A percentile compares a stretch with the other conserved stretches of the same genome.
phyloP scores from a whole-genome alignment of 768 basidiomycete genomes.

The Boletus vermiculosoides region DNA sequence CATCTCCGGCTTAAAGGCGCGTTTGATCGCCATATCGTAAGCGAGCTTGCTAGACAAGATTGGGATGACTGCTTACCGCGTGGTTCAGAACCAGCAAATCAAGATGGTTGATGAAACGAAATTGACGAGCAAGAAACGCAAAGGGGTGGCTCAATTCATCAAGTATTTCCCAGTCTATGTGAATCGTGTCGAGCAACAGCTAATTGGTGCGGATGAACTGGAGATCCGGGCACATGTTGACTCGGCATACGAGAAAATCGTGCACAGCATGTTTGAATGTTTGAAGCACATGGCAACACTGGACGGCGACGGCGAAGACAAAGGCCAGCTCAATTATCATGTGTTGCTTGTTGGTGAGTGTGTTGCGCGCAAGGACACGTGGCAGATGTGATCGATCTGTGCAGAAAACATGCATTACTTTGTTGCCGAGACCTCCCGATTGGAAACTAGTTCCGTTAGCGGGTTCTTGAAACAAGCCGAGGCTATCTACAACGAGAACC shows the following conservation, averaged over 20 bases:
- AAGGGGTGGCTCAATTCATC: conserved; percentile 89
- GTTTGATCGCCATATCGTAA: conserved; percentile 74
- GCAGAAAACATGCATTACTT: conserved; percentile 97
- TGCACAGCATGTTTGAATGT: conserved; percentile 87
- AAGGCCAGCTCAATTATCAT: conserved; percentile 95
- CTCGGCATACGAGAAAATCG: conserved; percentile 82
- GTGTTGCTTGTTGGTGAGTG: conserved; percentile 88
- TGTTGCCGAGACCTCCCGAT: conserved; percentile 72
- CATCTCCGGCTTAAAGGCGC: conserved; percentile 71
- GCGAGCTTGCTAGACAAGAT: conserved; percentile 18
- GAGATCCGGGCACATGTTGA: conserved; percentile 80
- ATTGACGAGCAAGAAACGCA: conserved; percentile 87
- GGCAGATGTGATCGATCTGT: conserved; percentile 3
- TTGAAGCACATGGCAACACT: conserved; percentile 95
- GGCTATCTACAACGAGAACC: conserved; percentile 84
- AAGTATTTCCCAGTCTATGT: conserved; percentile 91
- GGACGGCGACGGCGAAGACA: conserved; percentile 91
- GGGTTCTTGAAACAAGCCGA: conserved; percentile 72
- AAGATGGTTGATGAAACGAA: conserved; percentile 88
- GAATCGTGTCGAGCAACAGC: conserved; percentile 77
- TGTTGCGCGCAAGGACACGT: not conserved
- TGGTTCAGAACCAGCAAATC: conserved; percentile 75
- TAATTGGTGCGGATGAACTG: conserved; percentile 71
- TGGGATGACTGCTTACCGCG: not conserved
- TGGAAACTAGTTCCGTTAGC: conserved; percentile 62